Evolutionary conservation across 1,284 basidiomycete species (phyloP), one percentile per base, ranked within the genome.

Genomic region (Vanrija humicola): DNA sequence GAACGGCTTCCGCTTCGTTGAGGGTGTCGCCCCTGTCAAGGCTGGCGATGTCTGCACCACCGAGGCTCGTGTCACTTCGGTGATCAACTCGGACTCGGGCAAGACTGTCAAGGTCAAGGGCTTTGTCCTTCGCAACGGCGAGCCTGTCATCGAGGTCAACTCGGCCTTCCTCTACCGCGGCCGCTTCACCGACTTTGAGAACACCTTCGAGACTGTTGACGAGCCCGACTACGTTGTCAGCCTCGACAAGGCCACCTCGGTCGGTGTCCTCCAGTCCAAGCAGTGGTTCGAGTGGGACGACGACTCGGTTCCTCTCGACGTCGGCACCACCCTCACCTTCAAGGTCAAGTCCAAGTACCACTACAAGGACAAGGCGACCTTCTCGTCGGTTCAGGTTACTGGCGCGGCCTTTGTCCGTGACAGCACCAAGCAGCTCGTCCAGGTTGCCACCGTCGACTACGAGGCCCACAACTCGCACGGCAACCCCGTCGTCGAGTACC

Each of bases 251-350:
- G 87, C 92, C 63, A 88, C 90, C 1, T 84, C 84, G 44, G 87
- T 96, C 61, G 91, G 92, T 49, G 90, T 98, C 18, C 80, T 98
- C 15, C 85, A 89, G 70, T 91, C 90, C 56, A 98, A 98, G 82
- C 89, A 95, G 73, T 98, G 96, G 95, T 95, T 98, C 77, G 86
- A 88, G 55, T 98, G 94, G 95, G 86, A 89, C 55, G 86, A 95
- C 69, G 86, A 89, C 52, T 80, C 85, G 8, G 83, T 84, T 59
- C 86, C 90, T 40, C 85, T 93, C 43, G 79, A 84, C 55, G 83
- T 88, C 12, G 92, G 91, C 43, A 88, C 88, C 43, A 84, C 83
- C 3, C 85, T 98, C 51, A 85, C 93, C 64, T 96, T 98, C 89
- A 87, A 89, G 61, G 82, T 89, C 63, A 84, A 86, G 67, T 91